These are phyloP conservation scores for Medicago lupulina DNA, from an alignment of 306 rosid genomes.

Conservation along the genomic window DNA sequence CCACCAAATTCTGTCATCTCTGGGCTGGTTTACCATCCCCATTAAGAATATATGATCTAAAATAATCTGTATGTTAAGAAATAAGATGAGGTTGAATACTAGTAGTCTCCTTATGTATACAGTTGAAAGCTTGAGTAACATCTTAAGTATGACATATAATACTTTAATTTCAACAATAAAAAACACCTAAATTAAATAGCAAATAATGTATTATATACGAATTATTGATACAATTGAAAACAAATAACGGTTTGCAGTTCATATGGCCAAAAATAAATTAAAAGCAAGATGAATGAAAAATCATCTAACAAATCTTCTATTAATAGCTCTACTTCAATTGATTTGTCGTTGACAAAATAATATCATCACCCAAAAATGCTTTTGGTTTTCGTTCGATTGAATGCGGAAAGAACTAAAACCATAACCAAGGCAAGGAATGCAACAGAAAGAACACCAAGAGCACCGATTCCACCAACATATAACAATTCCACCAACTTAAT, in stretches of 20 bases:
- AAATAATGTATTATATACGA: constrained; percentile 9
- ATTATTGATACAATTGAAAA: constrained; percentile 3
- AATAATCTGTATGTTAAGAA: too few relatives aligned
- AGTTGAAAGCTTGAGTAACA: too few relatives aligned
- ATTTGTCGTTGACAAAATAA: constrained; percentile 7
- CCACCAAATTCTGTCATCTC: too few relatives aligned
- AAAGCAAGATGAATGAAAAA: not conserved
- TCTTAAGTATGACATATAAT: not conserved
- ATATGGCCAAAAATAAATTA: not conserved
- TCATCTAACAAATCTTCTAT: not conserved
- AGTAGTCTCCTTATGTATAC: too few relatives aligned
- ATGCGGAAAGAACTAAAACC: constrained; percentile 55
- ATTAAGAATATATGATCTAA: too few relatives aligned
- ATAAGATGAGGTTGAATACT: too few relatives aligned
- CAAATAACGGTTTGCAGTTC: too few relatives aligned
- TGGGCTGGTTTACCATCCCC: too few relatives aligned
- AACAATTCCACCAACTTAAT: constrained; percentile 34
- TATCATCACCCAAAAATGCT: constrained; percentile 32
- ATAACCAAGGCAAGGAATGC: constrained; percentile 43
- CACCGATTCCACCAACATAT: too few relatives aligned
- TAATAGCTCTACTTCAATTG: not conserved
- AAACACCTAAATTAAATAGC: not conserved
- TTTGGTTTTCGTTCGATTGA: constrained; percentile 37
- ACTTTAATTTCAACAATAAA: not conserved
- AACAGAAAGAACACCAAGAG: too few relatives aligned